Percentiles rank a stretch among this genome's conserved stretches.
Conservation (phyloP, 2,329 filamentous ascomycete species). For the Plectosphaerella cucumerina region DNA sequence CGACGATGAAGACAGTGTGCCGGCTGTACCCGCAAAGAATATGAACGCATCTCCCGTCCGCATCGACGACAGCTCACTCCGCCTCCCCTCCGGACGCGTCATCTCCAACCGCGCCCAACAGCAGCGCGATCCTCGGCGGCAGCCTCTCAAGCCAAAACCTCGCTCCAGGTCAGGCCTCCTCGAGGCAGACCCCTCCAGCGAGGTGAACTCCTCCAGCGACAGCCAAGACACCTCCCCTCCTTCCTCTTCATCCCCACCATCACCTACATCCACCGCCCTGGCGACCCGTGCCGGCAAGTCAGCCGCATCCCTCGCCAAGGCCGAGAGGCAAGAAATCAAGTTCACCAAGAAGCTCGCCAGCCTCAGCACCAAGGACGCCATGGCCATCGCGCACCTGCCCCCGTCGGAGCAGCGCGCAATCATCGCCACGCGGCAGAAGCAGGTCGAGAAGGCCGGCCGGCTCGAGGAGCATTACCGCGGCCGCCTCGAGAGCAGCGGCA, state of each 20-base stretch:
- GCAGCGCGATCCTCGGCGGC: not conserved
- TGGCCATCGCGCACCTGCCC: conserved; percentile 22
- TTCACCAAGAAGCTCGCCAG: conserved; percentile 18
- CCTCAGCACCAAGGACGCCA: conserved; percentile 20
- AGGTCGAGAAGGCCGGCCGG: conserved; percentile 18
- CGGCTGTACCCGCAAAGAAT: not conserved
- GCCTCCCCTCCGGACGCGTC: conserved; percentile 30
- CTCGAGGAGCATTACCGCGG: not conserved
- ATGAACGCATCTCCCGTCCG: conserved; percentile 1
- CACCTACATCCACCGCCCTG: not conserved
- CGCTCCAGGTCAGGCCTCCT: not conserved
- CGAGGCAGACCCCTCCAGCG: not conserved
- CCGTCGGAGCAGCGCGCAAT: conserved; percentile 21
- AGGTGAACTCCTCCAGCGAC: not conserved
- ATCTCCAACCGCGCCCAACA: conserved; percentile 20
- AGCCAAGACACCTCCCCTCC: not conserved
- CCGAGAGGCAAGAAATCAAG: conserved; percentile 8
- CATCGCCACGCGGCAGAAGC: conserved; percentile 20
- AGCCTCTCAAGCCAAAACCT: not conserved
- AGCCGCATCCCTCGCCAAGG: conserved; percentile 4
- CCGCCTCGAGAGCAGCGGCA: not conserved
- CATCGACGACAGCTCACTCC: conserved; percentile 22
- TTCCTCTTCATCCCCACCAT: not conserved
- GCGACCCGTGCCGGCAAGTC: not conserved
- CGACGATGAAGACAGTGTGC: not conserved